These are phyloP conservation scores for Plectosphaerella plurivora DNA, from an alignment of 2,329 filamentous ascomycete genomes.

Conservation along the genomic window DNA sequence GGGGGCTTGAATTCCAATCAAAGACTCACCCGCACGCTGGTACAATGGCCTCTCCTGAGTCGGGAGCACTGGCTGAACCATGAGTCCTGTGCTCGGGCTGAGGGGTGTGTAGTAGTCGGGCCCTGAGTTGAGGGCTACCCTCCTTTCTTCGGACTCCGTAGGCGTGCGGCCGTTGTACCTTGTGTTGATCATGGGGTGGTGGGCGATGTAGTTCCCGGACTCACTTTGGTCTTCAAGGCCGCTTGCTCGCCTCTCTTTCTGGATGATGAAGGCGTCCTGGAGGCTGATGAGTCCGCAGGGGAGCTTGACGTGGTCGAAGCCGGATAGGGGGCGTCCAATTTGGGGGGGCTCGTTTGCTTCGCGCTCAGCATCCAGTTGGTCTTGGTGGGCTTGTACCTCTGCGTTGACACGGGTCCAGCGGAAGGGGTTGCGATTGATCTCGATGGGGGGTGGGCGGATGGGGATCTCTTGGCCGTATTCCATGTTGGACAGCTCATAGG, in stretches of 20 bases:
- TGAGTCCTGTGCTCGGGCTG: background rate
- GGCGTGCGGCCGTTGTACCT: background rate
- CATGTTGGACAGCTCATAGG: background rate
- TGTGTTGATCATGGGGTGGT: constrained; percentile 1
- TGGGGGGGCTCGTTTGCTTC: background rate
- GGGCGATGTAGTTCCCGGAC: constrained; percentile 5
- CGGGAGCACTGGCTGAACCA: background rate
- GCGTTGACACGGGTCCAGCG: background rate
- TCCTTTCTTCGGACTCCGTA: background rate
- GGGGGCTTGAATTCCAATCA: no score
- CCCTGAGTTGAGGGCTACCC: background rate
- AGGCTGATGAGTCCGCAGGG: constrained; percentile 7
- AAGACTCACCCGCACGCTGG: no score
- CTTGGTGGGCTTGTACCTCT: background rate
- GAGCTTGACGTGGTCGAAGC: background rate
- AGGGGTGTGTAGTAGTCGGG: background rate
- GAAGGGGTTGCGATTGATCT: background rate
- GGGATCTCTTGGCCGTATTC: background rate
- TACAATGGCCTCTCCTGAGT: no score
- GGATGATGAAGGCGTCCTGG: constrained; percentile 7
- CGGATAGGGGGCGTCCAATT: background rate
- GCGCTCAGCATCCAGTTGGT: background rate
- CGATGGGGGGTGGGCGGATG: background rate
- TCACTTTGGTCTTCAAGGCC: constrained; percentile 13
- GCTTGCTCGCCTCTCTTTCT: constrained; percentile 10